These are phyloP conservation scores for Fusarium palustre DNA, from an alignment of 2,329 filamentous ascomycete genomes.

Conservation along the genomic window DNA sequence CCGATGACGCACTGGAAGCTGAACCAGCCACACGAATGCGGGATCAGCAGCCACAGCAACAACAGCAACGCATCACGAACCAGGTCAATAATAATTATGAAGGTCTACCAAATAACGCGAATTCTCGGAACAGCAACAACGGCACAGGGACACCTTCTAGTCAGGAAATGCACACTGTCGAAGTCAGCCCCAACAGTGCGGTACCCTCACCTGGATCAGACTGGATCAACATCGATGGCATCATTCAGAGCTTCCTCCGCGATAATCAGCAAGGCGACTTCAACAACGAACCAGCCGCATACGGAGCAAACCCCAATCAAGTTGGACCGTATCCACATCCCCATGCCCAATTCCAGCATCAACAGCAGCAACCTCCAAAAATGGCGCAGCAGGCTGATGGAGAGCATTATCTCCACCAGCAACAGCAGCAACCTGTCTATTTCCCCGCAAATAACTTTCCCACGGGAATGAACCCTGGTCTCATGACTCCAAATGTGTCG, in stretches of 20 bases:
- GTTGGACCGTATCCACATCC: not conserved
- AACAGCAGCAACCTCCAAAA: constrained; percentile 9
- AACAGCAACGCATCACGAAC: not conserved
- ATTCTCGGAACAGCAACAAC: not conserved
- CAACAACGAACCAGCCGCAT: constrained; percentile 6
- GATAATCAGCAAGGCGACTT: constrained; percentile 29
- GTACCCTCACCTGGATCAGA: constrained; percentile 32
- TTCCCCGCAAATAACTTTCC: constrained; percentile 20
- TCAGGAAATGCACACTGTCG: not conserved
- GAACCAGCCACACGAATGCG: not conserved
- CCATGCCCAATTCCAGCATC: not conserved
- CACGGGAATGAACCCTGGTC: constrained; percentile 7
- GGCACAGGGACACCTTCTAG: not conserved
- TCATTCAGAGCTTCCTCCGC: constrained; percentile 52
- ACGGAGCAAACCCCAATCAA: not conserved
- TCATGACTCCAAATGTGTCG: not conserved
- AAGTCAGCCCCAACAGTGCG: not conserved
- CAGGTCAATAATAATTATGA: not conserved
- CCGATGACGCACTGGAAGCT: constrained; percentile 20
- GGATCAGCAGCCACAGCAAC: constrained; percentile 19
- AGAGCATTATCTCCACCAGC: constrained; percentile 20
- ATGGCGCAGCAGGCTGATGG: constrained; percentile 15
- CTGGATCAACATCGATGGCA: constrained; percentile 52
- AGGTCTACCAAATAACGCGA: not conserved
- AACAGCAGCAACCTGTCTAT: constrained; percentile 19